Conservation (phyloP, 306 rosid species). For the Casuarina equisetifolia region DNA sequence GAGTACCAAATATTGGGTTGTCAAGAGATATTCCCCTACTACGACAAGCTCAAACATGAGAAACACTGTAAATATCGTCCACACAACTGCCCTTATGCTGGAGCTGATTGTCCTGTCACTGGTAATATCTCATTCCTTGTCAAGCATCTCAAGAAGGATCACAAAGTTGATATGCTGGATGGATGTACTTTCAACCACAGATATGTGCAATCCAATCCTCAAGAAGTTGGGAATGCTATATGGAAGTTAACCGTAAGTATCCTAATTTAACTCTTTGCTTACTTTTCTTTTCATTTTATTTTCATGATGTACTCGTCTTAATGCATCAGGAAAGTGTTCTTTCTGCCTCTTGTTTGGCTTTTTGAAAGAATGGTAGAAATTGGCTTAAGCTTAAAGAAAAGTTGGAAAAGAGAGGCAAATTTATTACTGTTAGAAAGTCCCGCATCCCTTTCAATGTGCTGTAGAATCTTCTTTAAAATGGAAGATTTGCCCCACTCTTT, state of each 20-base stretch:
- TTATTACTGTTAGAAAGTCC: neutral
- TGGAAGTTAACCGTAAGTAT: constrained; percentile 55
- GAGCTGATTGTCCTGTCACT: constrained; percentile 49
- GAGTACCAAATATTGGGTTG: constrained; percentile 45
- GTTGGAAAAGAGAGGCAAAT: neutral
- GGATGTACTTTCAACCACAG: constrained; percentile 57
- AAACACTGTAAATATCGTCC: constrained; percentile 50
- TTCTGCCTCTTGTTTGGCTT: neutral
- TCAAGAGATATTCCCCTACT: constrained; percentile 48
- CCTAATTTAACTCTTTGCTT: neutral
- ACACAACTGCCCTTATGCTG: constrained; percentile 53
- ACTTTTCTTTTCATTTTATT: neutral
- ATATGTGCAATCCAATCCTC: constrained; percentile 59
- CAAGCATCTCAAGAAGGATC: constrained; percentile 50
- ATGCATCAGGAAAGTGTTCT: neutral
- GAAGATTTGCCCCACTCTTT: too few relatives aligned
- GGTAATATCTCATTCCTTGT: constrained; percentile 53
- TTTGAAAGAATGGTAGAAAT: neutral
- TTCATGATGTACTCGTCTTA: neutral
- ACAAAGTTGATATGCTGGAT: constrained; percentile 60
- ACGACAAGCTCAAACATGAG: constrained; percentile 58
- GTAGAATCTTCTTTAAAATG: too few relatives aligned
- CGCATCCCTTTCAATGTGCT: too few relatives aligned
- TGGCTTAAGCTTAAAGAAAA: neutral
- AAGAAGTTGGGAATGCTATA: constrained; percentile 54